phyloP scores from a whole-genome alignment of 228 moss, liverwort and hornwort species.

The Sphagnum magellanicum region DNA sequence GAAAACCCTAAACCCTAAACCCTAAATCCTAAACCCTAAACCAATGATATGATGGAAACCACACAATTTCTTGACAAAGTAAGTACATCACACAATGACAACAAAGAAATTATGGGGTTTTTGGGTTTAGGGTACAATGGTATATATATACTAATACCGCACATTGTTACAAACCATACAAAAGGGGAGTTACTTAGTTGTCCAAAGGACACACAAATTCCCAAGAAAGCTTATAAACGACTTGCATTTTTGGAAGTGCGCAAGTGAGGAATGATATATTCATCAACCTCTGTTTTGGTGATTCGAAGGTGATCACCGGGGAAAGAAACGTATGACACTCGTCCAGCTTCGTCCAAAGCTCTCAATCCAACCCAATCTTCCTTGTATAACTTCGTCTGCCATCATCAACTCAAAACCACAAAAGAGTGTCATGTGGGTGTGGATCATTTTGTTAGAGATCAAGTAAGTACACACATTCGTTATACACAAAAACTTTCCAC shows the following conservation, averaged over 20 bases:
- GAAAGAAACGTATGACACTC: slow-evolving; percentile 57
- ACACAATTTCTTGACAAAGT: no score
- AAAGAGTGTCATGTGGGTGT: not conserved
- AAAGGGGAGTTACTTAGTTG: no score
- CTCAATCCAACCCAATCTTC: slow-evolving; percentile 97
- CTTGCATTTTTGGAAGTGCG: not conserved
- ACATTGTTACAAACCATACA: no score
- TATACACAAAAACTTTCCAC: not conserved
- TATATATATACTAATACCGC: no score
- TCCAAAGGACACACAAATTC: no score
- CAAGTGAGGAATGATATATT: slow-evolving; percentile 67
- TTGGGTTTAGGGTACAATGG: no score
- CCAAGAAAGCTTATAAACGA: no score
- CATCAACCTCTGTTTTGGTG: slow-evolving; percentile 31
- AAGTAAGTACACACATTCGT: not conserved
- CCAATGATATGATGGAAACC: no score
- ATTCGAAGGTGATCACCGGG: slow-evolving; percentile 73
- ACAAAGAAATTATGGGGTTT: no score
- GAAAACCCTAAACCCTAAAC: no score
- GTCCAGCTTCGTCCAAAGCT: slow-evolving; percentile 61
- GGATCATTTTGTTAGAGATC: not conserved
- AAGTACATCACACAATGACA: no score
- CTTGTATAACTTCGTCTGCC: slow-evolving; percentile 83
- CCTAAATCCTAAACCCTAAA: no score
- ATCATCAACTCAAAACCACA: slow-evolving; percentile 2